These are phyloP conservation scores for Wickerhamiella azyma DNA, from an alignment of 805 yeast species.

Conservation along the genomic window DNA sequence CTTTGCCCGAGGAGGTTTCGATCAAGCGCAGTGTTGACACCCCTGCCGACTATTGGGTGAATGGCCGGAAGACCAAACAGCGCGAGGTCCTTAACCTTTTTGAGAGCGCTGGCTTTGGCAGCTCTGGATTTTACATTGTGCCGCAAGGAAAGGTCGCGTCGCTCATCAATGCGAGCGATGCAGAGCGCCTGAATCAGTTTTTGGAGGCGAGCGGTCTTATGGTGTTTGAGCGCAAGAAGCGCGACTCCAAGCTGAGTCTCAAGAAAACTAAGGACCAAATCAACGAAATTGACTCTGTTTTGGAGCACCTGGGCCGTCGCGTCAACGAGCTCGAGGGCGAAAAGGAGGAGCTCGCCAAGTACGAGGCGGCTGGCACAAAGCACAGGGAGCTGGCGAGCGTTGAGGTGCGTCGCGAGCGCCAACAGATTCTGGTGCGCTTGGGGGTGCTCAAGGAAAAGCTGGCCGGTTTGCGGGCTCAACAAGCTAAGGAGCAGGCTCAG, in stretches of 20 bases:
- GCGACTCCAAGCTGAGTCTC: slow-evolving; percentile 73
- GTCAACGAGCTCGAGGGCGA: slow-evolving; percentile 15
- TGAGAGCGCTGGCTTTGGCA: slow-evolving; percentile 86
- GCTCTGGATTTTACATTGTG: slow-evolving; percentile 83
- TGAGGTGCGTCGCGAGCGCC: slow-evolving; percentile 54
- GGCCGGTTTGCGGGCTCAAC: not conserved
- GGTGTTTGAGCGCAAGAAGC: slow-evolving; percentile 69
- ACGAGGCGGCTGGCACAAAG: slow-evolving; percentile 50
- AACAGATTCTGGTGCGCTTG: slow-evolving; percentile 6
- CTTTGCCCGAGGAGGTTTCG: slow-evolving; percentile 51
- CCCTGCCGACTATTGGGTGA: slow-evolving; percentile 77
- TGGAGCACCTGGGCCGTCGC: not conserved
- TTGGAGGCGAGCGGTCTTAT: slow-evolving; percentile 94
- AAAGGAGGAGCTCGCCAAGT: slow-evolving; percentile 37
- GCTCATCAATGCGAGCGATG: slow-evolving; percentile 77
- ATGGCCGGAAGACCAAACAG: slow-evolving; percentile 64
- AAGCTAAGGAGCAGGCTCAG: slow-evolving; percentile 5
- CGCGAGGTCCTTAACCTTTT: slow-evolving; percentile 62
- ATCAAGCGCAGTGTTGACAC: slow-evolving; percentile 79
- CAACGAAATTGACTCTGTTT: not conserved
- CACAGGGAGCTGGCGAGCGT: slow-evolving; percentile 64
- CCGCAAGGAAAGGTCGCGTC: slow-evolving; percentile 91
- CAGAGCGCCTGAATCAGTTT: slow-evolving; percentile 61
- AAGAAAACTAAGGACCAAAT: slow-evolving; percentile 52
- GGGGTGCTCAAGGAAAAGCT: slow-evolving; percentile 5